Conservation (phyloP, 1,284 basidiomycete species). For the Boletus nobilissimus region DNA sequence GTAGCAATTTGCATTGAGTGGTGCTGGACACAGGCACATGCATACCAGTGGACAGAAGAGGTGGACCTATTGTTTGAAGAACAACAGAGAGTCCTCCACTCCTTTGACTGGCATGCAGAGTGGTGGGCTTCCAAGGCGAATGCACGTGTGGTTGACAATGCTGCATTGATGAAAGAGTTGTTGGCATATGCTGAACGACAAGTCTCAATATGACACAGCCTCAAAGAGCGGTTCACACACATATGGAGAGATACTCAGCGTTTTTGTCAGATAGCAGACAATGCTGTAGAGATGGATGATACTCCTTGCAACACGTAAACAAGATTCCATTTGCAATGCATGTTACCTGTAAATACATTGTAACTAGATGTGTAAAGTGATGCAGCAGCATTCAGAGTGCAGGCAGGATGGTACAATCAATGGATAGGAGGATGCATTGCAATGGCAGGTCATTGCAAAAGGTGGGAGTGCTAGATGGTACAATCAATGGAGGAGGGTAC, state of each 20-base stretch:
- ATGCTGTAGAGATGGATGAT: too few species aligned
- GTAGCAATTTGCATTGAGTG: neutral
- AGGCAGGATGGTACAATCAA: too few species aligned
- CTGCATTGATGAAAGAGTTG: neutral
- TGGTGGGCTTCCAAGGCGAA: neutral
- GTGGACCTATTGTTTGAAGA: neutral
- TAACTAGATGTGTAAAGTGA: too few species aligned
- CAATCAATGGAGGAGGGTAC: too few species aligned
- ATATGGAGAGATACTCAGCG: neutral
- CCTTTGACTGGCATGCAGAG: neutral
- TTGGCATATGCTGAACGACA: neutral
- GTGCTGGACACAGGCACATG: neutral
- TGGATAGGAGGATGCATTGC: too few species aligned
- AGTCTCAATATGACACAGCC: neutral
- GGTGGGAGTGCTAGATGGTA: too few species aligned
- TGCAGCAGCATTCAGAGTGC: too few species aligned
- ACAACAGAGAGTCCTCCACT: neutral
- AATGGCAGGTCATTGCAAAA: too few species aligned
- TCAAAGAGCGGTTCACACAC: neutral
- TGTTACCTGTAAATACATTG: too few species aligned
- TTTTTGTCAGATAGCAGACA: too few species aligned
- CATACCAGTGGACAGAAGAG: neutral
- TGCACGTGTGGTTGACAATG: neutral
- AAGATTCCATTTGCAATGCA: too few species aligned
- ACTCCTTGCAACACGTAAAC: too few species aligned